Evolutionary conservation across 2,329 filamentous ascomycete species (phyloP).

Genomic region (Zalaria obscura): DNA sequence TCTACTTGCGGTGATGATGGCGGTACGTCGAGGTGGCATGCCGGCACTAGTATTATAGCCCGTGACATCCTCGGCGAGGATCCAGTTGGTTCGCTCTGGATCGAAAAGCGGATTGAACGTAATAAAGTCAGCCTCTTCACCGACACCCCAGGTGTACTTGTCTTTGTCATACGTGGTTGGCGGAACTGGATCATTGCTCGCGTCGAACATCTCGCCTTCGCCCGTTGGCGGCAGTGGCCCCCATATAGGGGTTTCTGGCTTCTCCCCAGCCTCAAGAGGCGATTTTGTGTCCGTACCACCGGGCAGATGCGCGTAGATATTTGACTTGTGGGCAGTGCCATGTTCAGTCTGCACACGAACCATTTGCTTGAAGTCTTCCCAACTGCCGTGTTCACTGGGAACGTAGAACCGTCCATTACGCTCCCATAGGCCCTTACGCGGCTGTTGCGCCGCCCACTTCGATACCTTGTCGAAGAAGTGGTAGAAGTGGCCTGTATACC

Average conservation of each 20-base stretch:
- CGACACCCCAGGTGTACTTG: constrained; percentile 49
- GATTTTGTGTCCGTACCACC: constrained; percentile 18
- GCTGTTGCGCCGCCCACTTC: constrained; percentile 53
- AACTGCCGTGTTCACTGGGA: constrained; percentile 52
- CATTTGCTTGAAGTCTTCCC: constrained; percentile 55
- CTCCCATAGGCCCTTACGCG: constrained; percentile 63
- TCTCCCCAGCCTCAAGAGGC: constrained; percentile 25
- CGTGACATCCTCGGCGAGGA: constrained; percentile 55
- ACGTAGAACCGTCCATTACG: constrained; percentile 65
- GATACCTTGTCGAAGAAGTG: constrained; percentile 57
- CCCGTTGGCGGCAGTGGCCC: constrained; percentile 27
- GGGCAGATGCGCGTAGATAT: constrained; percentile 24
- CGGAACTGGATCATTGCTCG: constrained; percentile 37
- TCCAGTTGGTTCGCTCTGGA: constrained; percentile 55
- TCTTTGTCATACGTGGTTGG: constrained; percentile 42
- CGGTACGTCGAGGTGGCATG: constrained; percentile 51
- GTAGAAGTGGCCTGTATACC: constrained; percentile 82
- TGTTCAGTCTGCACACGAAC: constrained; percentile 48
- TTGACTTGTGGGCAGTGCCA: constrained; percentile 31
- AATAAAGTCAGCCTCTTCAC: constrained; percentile 61
- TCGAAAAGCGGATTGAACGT: constrained; percentile 68
- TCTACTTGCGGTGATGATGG: constrained; percentile 58
- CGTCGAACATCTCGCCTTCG: constrained; percentile 32
- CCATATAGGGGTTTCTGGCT: constrained; percentile 34
- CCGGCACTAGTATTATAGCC: constrained; percentile 45